These are phyloP conservation scores for Geoglossum glabrum DNA, from an alignment of 495 filamentous ascomycete genomes.

Conservation along the genomic window DNA sequence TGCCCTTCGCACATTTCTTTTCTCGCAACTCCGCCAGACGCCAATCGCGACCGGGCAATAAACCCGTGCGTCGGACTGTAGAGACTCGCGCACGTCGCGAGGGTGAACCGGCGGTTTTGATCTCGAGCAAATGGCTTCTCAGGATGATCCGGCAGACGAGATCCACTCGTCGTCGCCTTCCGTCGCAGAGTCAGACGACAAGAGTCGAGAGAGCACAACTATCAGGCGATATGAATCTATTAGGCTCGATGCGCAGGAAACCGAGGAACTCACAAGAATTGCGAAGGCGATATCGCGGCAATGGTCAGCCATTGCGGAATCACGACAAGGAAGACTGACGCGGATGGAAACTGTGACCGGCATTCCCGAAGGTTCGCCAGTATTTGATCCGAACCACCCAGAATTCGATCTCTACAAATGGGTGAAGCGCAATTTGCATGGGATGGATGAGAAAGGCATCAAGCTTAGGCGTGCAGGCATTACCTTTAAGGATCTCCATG, in stretches of 20 bases:
- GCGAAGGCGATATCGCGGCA: neutral
- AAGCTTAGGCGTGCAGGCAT: conserved; percentile 13
- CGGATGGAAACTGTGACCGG: neutral
- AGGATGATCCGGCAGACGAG: neutral
- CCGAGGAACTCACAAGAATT: neutral
- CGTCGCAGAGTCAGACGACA: neutral
- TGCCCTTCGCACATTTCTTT: no score
- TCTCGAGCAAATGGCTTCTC: neutral
- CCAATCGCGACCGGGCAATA: no score
- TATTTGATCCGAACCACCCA: neutral
- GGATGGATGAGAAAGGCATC: neutral
- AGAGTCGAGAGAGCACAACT: neutral
- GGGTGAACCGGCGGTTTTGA: no score
- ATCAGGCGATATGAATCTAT: neutral
- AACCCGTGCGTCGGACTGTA: no score
- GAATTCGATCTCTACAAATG: conserved; percentile 1
- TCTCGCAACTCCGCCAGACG: no score
- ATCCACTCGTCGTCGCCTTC: neutral
- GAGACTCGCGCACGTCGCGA: no score
- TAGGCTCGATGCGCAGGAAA: neutral
- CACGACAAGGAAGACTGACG: neutral
- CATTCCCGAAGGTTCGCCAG: neutral
- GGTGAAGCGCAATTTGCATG: neutral
- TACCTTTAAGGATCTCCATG: conserved; percentile 30
- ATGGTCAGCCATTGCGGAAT: neutral